These are phyloP conservation scores for Alternaria consortialis DNA, from an alignment of 2,329 filamentous ascomycete species.

Conservation along the genomic window DNA sequence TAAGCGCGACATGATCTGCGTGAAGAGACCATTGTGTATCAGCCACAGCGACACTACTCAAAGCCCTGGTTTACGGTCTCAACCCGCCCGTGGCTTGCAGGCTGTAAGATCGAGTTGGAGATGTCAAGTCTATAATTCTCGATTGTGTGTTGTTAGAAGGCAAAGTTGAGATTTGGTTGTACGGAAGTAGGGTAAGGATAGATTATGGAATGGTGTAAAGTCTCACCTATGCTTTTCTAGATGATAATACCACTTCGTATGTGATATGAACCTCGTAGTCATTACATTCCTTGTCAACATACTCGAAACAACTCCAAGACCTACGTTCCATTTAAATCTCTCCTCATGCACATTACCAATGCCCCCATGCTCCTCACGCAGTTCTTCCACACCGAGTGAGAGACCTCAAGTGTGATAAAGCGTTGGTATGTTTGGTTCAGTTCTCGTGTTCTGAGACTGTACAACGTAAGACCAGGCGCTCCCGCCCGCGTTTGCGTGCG, in stretches of 20 bases:
- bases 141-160: background rate
- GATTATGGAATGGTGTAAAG: too few species aligned
- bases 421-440: too few species aligned
- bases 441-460: constrained; percentile 22
- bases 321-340: too few species aligned
- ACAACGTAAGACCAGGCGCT: constrained; percentile 17
- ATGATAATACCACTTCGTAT: too few species aligned
- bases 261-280: too few species aligned
- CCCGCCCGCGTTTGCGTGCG: constrained; percentile 11
- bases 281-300: too few species aligned
- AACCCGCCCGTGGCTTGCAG: background rate
- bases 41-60: background rate
- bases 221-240: too few species aligned
- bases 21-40: background rate
- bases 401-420: background rate
- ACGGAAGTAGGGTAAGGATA: too few species aligned
- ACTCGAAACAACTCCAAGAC: too few species aligned
- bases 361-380: too few species aligned
- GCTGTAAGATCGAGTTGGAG: background rate
- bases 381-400: background rate
- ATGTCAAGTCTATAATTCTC: background rate
- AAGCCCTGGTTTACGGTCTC: background rate
- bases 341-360: too few species aligned
- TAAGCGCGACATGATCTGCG: background rate
- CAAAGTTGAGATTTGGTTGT: background rate